Evolutionary conservation across 768 basidiomycete species (phyloP).

Genomic region (Trametes gibbosa): DNA sequence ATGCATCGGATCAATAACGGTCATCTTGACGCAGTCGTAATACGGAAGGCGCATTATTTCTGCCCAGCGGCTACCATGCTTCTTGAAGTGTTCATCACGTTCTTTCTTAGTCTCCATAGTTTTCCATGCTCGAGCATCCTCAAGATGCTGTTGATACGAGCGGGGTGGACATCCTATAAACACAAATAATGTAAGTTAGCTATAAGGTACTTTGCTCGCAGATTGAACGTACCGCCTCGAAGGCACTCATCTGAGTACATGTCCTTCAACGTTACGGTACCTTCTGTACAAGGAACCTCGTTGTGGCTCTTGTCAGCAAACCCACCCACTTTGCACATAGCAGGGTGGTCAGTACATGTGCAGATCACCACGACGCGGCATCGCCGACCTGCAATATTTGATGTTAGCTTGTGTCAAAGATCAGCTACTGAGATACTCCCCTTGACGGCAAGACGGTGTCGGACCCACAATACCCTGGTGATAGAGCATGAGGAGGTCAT

Average conservation of each 20-base stretch:
- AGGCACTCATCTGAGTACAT: neutral
- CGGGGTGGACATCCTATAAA: neutral
- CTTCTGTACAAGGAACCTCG: neutral
- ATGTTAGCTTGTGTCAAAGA: neutral
- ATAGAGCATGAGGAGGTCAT: slow-evolving; percentile 1
- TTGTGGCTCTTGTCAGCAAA: neutral
- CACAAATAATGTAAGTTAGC: neutral
- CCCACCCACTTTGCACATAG: neutral
- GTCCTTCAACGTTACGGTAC: neutral
- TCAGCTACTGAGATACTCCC: too few relatives aligned
- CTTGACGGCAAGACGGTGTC: too few relatives aligned
- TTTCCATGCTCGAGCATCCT: neutral
- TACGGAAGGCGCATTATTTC: neutral
- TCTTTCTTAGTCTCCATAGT: neutral
- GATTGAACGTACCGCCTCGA: neutral
- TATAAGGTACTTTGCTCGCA: too few relatives aligned
- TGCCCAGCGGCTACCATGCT: neutral
- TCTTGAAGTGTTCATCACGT: neutral
- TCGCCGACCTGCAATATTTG: neutral
- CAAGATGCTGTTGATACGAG: neutral
- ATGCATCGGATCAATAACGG: neutral
- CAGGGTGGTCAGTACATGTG: neutral
- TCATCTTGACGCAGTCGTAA: neutral
- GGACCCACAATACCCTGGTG: neutral
- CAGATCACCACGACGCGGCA: neutral